Percentiles rank a stretch among this genome's conserved stretches.
phyloP scores from a whole-genome alignment of 352 stramenopile genomes.

The Phytophthora fragariae region DNA sequence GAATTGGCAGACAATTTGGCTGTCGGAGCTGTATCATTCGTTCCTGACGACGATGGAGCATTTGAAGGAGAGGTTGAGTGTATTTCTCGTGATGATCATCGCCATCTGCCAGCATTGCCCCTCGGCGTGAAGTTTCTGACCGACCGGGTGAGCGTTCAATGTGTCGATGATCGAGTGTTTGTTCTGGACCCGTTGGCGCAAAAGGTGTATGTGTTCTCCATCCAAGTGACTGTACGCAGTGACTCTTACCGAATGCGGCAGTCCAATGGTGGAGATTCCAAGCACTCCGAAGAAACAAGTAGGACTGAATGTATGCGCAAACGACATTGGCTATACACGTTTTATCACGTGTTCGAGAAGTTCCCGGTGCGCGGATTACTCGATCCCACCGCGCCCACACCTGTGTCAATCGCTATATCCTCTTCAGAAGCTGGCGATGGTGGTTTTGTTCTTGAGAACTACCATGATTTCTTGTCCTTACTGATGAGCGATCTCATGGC shows the following conservation, averaged over 20 bases:
- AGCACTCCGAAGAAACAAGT: conserved; percentile 2
- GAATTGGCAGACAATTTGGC: conserved; percentile 48
- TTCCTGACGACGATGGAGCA: conserved; percentile 16
- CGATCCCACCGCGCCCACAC: conserved; percentile 1
- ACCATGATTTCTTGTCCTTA: conserved; percentile 41
- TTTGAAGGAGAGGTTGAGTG: conserved; percentile 33
- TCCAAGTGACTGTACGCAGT: conserved; percentile 57
- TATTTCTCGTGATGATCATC: conserved; percentile 48
- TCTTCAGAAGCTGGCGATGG: conserved; percentile 10
- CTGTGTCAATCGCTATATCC: conserved; percentile 16
- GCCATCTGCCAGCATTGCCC: conserved; percentile 37
- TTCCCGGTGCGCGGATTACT: conserved; percentile 50
- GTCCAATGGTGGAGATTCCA: conserved; percentile 15
- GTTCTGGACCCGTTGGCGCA: conserved; percentile 42
- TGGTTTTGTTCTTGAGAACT: conserved; percentile 15
- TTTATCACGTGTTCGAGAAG: conserved; percentile 68
- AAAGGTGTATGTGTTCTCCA: conserved; percentile 33
- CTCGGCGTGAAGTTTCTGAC: conserved; percentile 39
- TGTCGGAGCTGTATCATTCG: conserved; percentile 25
- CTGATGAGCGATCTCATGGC: conserved; percentile 49
- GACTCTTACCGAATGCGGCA: conserved; percentile 65
- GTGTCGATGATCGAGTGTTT: conserved; percentile 40
- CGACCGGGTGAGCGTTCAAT: conserved; percentile 33
- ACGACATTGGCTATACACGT: conserved; percentile 35
- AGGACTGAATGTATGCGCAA: conserved; percentile 29